Evolutionary conservation across 305 asterid genomes (phyloP).

Genomic region (Fraxinus floribunda): DNA sequence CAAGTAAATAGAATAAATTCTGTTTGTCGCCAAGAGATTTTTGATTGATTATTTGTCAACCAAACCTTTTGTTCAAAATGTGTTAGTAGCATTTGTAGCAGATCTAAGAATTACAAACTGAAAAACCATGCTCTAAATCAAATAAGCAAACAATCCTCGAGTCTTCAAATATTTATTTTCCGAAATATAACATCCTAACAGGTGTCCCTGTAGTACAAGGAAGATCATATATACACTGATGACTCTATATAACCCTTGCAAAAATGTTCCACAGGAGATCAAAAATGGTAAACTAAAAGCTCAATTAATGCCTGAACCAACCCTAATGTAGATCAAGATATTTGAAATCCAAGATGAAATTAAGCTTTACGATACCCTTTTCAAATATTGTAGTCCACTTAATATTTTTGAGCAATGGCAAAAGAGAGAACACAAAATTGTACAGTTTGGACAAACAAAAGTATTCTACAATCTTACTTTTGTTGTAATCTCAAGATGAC

Average conservation of each 20-base stretch:
- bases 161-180: background rate
- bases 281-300: background rate
- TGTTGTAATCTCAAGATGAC: constrained; percentile 92
- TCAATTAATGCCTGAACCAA: background rate
- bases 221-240: background rate
- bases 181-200: background rate
- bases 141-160: background rate
- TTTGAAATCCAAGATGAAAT: constrained; percentile 13
- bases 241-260: background rate
- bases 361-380: background rate
- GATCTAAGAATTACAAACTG: background rate
- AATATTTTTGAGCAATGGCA: constrained; percentile 10
- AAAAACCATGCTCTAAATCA: background rate
- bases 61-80: background rate
- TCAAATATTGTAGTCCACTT: constrained; percentile 4
- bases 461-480: constrained; percentile 49
- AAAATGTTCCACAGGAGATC: constrained; percentile 4
- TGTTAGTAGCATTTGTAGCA: background rate
- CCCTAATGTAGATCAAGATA: background rate
- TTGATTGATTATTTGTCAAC: background rate
- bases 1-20: background rate
- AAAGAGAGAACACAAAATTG: constrained; percentile 9
- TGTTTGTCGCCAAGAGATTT: background rate
- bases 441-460: background rate
- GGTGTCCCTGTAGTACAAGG: background rate